Conservation (phyloP, 768 basidiomycete species). For the Xanthoconium purpureum region DNA sequence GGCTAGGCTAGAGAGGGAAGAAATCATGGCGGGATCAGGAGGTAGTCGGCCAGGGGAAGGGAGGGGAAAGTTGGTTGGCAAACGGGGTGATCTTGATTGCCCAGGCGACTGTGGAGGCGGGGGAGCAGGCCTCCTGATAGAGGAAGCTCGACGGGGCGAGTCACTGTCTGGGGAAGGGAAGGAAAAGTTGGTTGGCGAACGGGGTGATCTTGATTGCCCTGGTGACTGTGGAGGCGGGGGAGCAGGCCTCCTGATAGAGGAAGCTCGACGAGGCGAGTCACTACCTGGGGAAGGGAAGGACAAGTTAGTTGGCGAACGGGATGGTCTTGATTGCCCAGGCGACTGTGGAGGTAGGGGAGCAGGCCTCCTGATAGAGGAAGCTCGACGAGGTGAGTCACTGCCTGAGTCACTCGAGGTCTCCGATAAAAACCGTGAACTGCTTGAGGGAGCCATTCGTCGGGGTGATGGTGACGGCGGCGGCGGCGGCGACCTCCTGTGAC, state of each 20-base stretch:
- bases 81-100: background rate
- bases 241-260: no score
- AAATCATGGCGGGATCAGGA: background rate
- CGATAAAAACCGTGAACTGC: background rate
- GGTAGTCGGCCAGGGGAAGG: background rate
- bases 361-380: slow-evolving; percentile 3
- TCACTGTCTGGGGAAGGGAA: background rate
- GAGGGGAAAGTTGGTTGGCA: background rate
- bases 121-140: slow-evolving; percentile 1
- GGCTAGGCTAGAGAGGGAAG: background rate
- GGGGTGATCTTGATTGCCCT: no score
- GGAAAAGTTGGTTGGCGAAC: no score
- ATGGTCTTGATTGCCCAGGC: no score
- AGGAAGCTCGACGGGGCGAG: background rate
- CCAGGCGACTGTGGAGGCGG: no score
- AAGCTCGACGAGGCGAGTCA: no score
- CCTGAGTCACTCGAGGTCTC: background rate
- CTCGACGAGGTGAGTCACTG: background rate
- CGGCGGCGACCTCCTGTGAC: background rate
- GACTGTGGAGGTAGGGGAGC: background rate
- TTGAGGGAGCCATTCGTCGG: background rate
- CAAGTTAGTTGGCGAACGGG: no score
- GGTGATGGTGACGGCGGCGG: background rate
- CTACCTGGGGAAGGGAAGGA: no score
- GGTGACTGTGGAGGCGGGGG: background rate